Conservation (phyloP, 2,329 filamentous ascomycete species). For the Fusarium sp. region DNA sequence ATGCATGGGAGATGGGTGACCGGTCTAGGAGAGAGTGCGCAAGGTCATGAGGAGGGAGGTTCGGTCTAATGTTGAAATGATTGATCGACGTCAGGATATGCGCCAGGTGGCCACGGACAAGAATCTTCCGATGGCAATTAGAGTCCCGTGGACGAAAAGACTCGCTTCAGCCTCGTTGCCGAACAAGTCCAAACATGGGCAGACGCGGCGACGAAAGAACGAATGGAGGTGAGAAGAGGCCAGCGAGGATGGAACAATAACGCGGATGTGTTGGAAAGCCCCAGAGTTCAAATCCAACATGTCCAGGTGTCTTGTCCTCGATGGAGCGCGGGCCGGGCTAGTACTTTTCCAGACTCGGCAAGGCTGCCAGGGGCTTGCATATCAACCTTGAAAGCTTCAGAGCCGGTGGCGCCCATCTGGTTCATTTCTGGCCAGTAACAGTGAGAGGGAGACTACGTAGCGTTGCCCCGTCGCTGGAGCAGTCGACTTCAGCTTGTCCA, state of each 20-base stretch:
- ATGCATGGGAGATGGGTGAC: constrained; percentile 33
- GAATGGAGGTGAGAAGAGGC: constrained; percentile 18
- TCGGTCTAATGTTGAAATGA: constrained; percentile 16
- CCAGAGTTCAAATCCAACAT: constrained; percentile 29
- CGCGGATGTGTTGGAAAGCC: constrained; percentile 14
- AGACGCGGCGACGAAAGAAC: constrained; percentile 1
- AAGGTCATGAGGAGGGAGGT: constrained; percentile 36
- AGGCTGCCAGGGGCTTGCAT: constrained; percentile 45
- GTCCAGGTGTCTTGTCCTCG: constrained; percentile 42
- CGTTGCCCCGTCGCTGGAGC: constrained; percentile 17
- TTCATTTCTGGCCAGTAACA: constrained; percentile 21
- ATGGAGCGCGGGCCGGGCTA: constrained; percentile 38
- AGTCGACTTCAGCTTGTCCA: constrained; percentile 1
- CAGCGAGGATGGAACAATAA: constrained; percentile 26
- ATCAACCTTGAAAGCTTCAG: constrained; percentile 20
- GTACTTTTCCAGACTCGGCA: constrained; percentile 37
- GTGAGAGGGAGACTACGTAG: constrained; percentile 6
- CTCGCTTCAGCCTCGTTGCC: constrained; percentile 21
- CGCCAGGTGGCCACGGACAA: constrained; percentile 23
- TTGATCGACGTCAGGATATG: constrained; percentile 25
- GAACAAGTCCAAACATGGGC: constrained; percentile 22
- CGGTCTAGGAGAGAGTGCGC: constrained; percentile 32
- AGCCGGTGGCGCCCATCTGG: constrained; percentile 6
- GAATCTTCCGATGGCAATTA: constrained; percentile 11
- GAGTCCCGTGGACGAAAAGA: constrained; percentile 12